Conservation (phyloP, 441 rosid species). For the Gossypium gossypioides region DNA sequence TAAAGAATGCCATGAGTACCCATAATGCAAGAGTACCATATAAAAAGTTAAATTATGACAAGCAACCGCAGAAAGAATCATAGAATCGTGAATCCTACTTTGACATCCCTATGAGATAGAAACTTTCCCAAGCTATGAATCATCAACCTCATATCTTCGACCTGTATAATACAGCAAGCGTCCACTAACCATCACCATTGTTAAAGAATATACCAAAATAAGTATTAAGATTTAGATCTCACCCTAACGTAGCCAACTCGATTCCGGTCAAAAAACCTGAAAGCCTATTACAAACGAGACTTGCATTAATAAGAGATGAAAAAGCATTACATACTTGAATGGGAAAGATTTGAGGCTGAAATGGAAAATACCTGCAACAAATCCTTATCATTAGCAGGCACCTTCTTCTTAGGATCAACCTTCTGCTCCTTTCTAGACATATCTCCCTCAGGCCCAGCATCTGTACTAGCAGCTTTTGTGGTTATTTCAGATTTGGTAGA, state of each 20-base stretch:
- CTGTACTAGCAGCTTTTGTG: constrained; percentile 28
- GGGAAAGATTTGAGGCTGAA: background rate
- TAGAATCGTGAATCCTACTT: constrained; percentile 35
- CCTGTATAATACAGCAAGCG: constrained; percentile 35
- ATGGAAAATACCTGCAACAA: constrained; percentile 55
- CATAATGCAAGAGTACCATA: background rate
- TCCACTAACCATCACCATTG: background rate
- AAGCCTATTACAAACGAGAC: constrained; percentile 49
- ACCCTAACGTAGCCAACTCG: constrained; percentile 81
- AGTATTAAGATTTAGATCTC: constrained; percentile 7
- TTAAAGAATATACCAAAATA: background rate
- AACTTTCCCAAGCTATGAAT: constrained; percentile 79
- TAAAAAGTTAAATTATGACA: background rate
- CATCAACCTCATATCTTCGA: constrained; percentile 85
- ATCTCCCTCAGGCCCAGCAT: constrained; percentile 28
- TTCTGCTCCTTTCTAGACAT: constrained; percentile 23
- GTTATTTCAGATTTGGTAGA: constrained; percentile 24
- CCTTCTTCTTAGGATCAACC: constrained; percentile 35
- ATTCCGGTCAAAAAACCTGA: constrained; percentile 88
- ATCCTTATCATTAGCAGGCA: constrained; percentile 54
- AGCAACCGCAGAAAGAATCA: background rate
- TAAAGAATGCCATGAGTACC: background rate
- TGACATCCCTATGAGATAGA: constrained; percentile 79
- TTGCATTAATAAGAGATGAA: background rate
- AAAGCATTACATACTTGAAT: background rate